Evolutionary conservation across 2,329 filamentous ascomycete species (phyloP).

Genomic region (Fusarium incarnatum): DNA sequence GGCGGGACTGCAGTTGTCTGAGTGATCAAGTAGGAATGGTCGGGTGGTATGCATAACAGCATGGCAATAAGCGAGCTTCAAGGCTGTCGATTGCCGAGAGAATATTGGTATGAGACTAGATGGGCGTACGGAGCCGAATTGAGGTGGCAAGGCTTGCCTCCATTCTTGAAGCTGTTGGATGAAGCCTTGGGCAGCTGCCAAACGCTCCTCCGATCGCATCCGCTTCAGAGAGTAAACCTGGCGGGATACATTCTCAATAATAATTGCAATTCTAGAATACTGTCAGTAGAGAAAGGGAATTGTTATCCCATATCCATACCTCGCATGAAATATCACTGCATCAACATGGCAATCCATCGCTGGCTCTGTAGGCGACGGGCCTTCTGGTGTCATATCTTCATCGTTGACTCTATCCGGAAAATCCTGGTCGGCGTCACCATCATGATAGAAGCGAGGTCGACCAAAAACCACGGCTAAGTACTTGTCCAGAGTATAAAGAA

Average conservation of each 20-base stretch:
- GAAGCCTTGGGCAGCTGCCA: slow-evolving; percentile 53
- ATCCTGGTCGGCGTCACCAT: slow-evolving; percentile 72
- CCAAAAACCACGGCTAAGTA: slow-evolving; percentile 73
- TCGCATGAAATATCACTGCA: slow-evolving; percentile 58
- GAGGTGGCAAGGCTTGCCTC: slow-evolving; percentile 55
- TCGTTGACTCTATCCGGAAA: slow-evolving; percentile 68
- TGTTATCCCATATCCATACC: slow-evolving; percentile 22
- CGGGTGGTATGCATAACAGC: slow-evolving; percentile 67
- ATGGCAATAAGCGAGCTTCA: slow-evolving; percentile 66
- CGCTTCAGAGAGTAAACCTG: slow-evolving; percentile 56
- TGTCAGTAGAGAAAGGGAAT: accelerated
- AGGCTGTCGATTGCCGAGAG: slow-evolving; percentile 61
- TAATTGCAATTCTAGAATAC: slow-evolving; percentile 49
- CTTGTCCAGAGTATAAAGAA: slow-evolving; percentile 70
- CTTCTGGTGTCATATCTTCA: slow-evolving; percentile 62
- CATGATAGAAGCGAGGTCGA: slow-evolving; percentile 69
- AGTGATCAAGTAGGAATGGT: slow-evolving; percentile 61
- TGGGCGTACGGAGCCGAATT: slow-evolving; percentile 58
- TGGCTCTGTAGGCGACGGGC: slow-evolving; percentile 48
- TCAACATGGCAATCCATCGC: slow-evolving; percentile 62
- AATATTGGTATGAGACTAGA: slow-evolving; percentile 60
- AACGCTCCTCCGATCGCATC: slow-evolving; percentile 52
- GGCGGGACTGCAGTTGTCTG: slow-evolving; percentile 11
- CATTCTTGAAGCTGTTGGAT: slow-evolving; percentile 55
- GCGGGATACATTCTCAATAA: slow-evolving; percentile 55